Percentiles rank a stretch among this genome's conserved stretches.
Evolutionary conservation across 1,284 basidiomycete species (phyloP).

Genomic region (Tilletia indica): DNA sequence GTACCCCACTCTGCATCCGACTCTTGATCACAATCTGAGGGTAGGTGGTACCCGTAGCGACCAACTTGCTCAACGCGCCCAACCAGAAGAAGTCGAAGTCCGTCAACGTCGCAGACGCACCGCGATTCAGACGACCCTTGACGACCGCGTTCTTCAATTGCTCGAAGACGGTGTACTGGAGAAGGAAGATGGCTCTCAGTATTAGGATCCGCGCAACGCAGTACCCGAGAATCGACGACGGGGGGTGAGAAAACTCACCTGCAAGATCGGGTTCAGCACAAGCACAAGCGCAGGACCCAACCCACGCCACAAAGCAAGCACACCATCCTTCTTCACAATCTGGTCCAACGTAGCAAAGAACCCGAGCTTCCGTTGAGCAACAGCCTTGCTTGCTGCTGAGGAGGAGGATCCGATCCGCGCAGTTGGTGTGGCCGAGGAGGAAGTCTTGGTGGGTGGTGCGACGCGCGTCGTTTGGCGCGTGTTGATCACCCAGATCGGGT

Average conservation of each 20-base stretch:
- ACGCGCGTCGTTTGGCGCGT: conserved; percentile 70
- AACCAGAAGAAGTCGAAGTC: conserved; percentile 56
- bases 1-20: conserved; percentile 49
- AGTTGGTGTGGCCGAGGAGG: conserved; percentile 1
- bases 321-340: conserved; percentile 76
- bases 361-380: conserved; percentile 30
- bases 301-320: conserved; percentile 86
- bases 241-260: conserved; percentile 43
- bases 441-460: conserved; percentile 22
- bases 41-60: conserved; percentile 53
- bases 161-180: conserved; percentile 53
- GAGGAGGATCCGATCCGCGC: background rate
- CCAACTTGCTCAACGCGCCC: conserved; percentile 52
- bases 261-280: conserved; percentile 90
- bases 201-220: no score
- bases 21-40: conserved; percentile 56
- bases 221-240: no score
- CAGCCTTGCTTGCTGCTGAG: conserved; percentile 23
- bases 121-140: conserved; percentile 36
- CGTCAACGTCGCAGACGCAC: conserved; percentile 31
- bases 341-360: conserved; percentile 67
- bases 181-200: background rate
- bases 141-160: conserved; percentile 53
- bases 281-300: conserved; percentile 88
- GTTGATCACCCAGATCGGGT: conserved; percentile 70